Evolutionary conservation across 495 filamentous ascomycete genomes (phyloP).

Genomic region (Aspergillus conjunctus): DNA sequence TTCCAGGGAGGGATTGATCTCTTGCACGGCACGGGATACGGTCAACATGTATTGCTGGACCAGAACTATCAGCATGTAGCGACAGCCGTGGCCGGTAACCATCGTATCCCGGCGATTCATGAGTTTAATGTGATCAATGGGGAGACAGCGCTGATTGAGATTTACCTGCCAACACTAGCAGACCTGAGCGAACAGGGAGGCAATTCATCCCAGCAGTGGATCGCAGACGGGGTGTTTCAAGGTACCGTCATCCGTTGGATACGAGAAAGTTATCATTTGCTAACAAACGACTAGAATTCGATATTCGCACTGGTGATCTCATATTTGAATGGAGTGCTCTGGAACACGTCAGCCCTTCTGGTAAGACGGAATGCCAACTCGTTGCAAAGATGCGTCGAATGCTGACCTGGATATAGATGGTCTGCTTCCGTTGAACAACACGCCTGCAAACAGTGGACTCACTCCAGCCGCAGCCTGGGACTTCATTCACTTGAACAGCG

Average conservation of each 20-base stretch:
- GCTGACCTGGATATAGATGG: constrained; percentile 2
- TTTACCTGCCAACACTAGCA: constrained; percentile 26
- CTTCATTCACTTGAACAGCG: constrained; percentile 57
- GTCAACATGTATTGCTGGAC: constrained; percentile 47
- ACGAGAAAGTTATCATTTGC: background rate
- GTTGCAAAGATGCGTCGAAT: background rate
- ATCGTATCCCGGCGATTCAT: constrained; percentile 46
- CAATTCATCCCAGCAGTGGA: constrained; percentile 31
- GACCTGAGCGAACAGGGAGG: constrained; percentile 36
- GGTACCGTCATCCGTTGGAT: constrained; percentile 18
- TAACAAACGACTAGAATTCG: constrained; percentile 24
- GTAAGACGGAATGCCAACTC: constrained; percentile 4
- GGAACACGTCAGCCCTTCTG: constrained; percentile 37
- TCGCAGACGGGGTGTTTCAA: constrained; percentile 38
- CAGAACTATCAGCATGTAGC: constrained; percentile 51
- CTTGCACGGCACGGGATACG: constrained; percentile 47
- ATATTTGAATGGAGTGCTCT: constrained; percentile 41
- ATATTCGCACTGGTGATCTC: constrained; percentile 36
- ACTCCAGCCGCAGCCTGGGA: constrained; percentile 38
- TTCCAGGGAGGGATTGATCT: constrained; percentile 52
- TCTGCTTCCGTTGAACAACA: background rate
- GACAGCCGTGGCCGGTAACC: constrained; percentile 44
- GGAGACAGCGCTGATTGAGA: constrained; percentile 33
- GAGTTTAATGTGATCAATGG: constrained; percentile 50
- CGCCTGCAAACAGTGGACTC: constrained; percentile 30